These are phyloP conservation scores for Panicum virgatum DNA, from an alignment of 202 grass and related monocot species.

Conservation along the genomic window DNA sequence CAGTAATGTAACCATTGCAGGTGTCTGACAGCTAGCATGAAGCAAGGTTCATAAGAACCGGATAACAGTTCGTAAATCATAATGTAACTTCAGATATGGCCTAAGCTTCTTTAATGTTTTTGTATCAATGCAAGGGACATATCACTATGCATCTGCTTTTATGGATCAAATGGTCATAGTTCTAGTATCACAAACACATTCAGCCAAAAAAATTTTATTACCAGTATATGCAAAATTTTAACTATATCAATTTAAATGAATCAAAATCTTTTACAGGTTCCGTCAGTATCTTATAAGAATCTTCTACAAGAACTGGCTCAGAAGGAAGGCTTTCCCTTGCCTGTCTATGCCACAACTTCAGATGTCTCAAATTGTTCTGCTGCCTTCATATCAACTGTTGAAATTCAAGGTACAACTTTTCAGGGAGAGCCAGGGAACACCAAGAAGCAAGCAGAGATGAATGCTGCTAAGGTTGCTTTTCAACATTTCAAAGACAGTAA, in stretches of 20 bases:
- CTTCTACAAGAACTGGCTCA: slow-evolving; percentile 62
- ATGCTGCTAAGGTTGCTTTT: slow-evolving; percentile 65
- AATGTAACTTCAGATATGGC: background rate
- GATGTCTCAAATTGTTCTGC: slow-evolving; percentile 27
- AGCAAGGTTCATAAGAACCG: background rate
- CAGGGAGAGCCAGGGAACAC: slow-evolving; percentile 53
- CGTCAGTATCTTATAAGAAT: slow-evolving; percentile 46
- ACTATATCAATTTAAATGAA: slow-evolving; percentile 30
- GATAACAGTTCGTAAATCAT: background rate
- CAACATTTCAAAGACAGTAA: slow-evolving; percentile 59
- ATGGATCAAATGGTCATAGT: slow-evolving; percentile 16
- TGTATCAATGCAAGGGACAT: background rate
- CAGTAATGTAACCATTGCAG: background rate
- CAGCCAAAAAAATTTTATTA: slow-evolving; percentile 1
- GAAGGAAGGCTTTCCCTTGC: slow-evolving; percentile 56
- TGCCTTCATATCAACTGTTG: slow-evolving; percentile 51
- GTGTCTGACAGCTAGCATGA: background rate
- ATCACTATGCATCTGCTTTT: background rate
- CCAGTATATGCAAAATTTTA: slow-evolving; percentile 38
- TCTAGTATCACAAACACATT: slow-evolving; percentile 21
- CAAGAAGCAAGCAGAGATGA: slow-evolving; percentile 75
- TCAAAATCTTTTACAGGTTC: slow-evolving; percentile 46
- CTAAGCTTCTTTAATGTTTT: background rate
- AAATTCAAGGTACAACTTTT: slow-evolving; percentile 54
- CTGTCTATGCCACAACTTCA: slow-evolving; percentile 47